A percentile compares a stretch with the other conserved stretches of the same genome.
phyloP scores from a whole-genome alignment of 1,284 basidiomycete species.

The Leccinum subrobustum region DNA sequence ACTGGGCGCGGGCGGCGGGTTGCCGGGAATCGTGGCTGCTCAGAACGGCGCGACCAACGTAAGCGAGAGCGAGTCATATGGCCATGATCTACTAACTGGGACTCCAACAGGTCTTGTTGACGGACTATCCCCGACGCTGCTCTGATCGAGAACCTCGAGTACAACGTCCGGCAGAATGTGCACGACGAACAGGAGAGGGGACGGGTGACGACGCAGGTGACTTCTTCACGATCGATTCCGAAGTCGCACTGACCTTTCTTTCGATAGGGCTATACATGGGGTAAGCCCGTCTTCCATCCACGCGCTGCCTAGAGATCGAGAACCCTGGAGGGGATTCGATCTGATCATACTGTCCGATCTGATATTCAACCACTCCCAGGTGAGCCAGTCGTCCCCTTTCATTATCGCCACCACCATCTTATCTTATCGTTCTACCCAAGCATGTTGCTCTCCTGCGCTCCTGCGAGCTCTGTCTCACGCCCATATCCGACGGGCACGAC shows the following conservation, averaged over 20 bases:
- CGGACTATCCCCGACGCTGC: constrained; percentile 87
- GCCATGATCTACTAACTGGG: neutral
- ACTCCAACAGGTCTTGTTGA: constrained; percentile 64
- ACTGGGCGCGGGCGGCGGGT: constrained; percentile 89
- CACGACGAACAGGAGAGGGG: constrained; percentile 23
- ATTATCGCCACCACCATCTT: neutral
- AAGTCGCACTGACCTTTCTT: neutral
- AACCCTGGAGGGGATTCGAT: constrained; percentile 53
- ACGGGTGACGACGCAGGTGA: constrained; percentile 51
- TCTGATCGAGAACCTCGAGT: constrained; percentile 76
- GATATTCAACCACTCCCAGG: constrained; percentile 87
- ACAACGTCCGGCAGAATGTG: constrained; percentile 70
- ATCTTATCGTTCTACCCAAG: constrained; percentile 36
- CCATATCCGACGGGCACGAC: neutral
- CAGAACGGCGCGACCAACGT: constrained; percentile 68
- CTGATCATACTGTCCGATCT: constrained; percentile 90
- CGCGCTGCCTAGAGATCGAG: constrained; percentile 29
- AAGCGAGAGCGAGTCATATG: constrained; percentile 17
- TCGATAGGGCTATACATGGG: constrained; percentile 87
- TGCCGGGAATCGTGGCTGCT: constrained; percentile 78
- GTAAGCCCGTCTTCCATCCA: constrained; percentile 62
- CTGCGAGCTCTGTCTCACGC: constrained; percentile 52
- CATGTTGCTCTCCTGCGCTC: constrained; percentile 83
- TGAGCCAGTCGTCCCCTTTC: constrained; percentile 25
- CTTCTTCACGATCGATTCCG: constrained; percentile 6